Evolutionary conservation across 2,329 filamentous ascomycete species (phyloP), one percentile per base, ranked within the genome.

Genomic region (Ceratocystis alfenasii): DNA sequence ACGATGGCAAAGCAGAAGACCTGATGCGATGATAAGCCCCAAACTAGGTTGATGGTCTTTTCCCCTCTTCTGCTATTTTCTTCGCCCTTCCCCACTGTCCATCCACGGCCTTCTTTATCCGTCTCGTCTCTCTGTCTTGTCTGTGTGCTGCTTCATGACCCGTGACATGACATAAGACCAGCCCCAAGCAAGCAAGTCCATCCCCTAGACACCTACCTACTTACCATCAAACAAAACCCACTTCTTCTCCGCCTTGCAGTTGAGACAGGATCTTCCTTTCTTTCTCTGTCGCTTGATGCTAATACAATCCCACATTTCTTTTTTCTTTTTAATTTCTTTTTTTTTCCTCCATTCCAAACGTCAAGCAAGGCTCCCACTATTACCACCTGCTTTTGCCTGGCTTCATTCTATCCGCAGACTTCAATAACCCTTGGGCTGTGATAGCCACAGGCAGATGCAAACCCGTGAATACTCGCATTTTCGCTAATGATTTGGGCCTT

Each of bases 161-260:
- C 10, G 20, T 17, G 5, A 48, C 46, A 53, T 59, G 55, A 59
- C 55, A 59, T 59, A 28, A 59, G 55, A 59, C 6, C 20, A 30
- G 28, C 55, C 22, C n/a, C 7, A 53, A 20, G 48, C 48, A 25
- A 25, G 22, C 48, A 12, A 25, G 36, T 41, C 10, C 10, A 12
- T 41, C 12, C 36, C 36, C 22, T 53, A 53, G 25, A 53, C 17
- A 20, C 28, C 15, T 59, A n/a, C 28, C 53, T 57, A 36, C 55
- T 2, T 36, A n/a, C 25, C 55, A 59, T 33, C 36, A 41, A 33
- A 59, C 20, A n/a, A 59, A 59, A 59, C 55, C 55, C 55, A 59
- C 55, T 59, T 53, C 55, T 59, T 59, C 55, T 33, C 55, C 28
- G 55, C 55, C 55, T 20, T 59, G n/a, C 17, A n/a, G 7, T 36